phyloP scores from a whole-genome alignment of 129 eudicot genomes.

The Chrysanthemum lavandulifolium region DNA sequence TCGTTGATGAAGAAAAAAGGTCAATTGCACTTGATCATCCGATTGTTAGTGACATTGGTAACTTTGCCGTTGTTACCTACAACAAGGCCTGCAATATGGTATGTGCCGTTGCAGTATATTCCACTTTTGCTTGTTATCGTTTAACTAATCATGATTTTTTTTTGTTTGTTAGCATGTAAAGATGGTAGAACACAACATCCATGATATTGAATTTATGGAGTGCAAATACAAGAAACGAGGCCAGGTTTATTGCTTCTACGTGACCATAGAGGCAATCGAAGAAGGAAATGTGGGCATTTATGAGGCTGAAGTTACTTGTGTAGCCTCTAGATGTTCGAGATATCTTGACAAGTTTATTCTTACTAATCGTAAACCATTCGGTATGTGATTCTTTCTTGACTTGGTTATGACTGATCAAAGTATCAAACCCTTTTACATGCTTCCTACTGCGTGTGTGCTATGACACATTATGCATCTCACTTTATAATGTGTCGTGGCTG shows the following conservation, averaged over 20 bases:
- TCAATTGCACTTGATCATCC: background rate
- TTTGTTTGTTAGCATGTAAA: constrained; percentile 4
- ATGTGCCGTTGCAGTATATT: background rate
- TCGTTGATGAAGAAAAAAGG: background rate
- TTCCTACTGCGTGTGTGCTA: too few species aligned
- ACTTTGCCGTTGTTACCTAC: background rate
- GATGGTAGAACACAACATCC: constrained; percentile 1
- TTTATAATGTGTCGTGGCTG: too few species aligned
- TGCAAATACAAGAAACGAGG: background rate
- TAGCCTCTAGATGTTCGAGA: too few species aligned
- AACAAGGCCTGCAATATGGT: constrained; percentile 1
- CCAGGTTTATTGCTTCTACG: background rate
- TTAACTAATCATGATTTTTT: background rate
- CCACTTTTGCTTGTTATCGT: background rate
- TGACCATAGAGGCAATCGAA: too few species aligned
- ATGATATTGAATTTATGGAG: constrained; percentile 11
- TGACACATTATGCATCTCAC: too few species aligned
- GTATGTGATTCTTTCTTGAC: too few species aligned
- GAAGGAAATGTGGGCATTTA: too few species aligned
- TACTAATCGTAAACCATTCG: too few species aligned
- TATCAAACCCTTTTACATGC: too few species aligned
- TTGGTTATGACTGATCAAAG: too few species aligned
- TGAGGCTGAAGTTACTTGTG: too few species aligned
- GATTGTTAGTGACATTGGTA: background rate
- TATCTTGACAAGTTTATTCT: too few species aligned